phyloP scores from a whole-genome alignment of 768 basidiomycete species.

The Austroboletus festivus region DNA sequence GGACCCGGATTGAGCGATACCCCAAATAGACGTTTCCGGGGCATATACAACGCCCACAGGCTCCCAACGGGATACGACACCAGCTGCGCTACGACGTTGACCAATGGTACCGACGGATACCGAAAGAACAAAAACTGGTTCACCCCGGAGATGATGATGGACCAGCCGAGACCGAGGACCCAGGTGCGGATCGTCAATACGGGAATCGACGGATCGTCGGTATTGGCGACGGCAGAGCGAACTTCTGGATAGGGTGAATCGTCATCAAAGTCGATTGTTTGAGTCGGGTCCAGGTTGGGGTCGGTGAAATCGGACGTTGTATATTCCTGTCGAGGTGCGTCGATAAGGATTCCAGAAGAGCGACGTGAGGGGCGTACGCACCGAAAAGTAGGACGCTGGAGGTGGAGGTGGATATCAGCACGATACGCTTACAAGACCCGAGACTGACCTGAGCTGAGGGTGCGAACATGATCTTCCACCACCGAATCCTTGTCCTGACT shows the following conservation, averaged over 20 bases:
- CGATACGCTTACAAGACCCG: too few species aligned
- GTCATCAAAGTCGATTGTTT: constrained; percentile 39
- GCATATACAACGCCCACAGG: constrained; percentile 50
- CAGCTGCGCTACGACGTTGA: constrained; percentile 66
- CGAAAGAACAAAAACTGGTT: constrained; percentile 82
- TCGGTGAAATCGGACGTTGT: constrained; percentile 17
- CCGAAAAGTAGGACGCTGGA: constrained; percentile 18
- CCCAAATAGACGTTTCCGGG: constrained; percentile 56
- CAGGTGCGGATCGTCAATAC: constrained; percentile 65
- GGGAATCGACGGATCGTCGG: constrained; percentile 63
- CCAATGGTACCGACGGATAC: constrained; percentile 62
- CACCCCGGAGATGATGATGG: constrained; percentile 60
- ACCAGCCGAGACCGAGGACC: constrained; percentile 69
- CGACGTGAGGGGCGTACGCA: constrained; percentile 10
- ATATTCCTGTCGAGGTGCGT: neutral
- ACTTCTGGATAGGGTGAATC: constrained; percentile 76
- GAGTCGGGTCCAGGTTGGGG: constrained; percentile 24
- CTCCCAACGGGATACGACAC: constrained; percentile 68
- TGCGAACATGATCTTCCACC: constrained; percentile 6
- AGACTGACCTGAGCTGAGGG: constrained; percentile 20
- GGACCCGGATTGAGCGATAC: constrained; percentile 69
- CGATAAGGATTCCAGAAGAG: too few species aligned
- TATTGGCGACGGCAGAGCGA: constrained; percentile 65
- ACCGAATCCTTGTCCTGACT: constrained; percentile 28
- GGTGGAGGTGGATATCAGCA: too few species aligned